Evolutionary conservation across 495 filamentous ascomycete species (phyloP).

Genomic region (Aspergillus incahuasiensis): DNA sequence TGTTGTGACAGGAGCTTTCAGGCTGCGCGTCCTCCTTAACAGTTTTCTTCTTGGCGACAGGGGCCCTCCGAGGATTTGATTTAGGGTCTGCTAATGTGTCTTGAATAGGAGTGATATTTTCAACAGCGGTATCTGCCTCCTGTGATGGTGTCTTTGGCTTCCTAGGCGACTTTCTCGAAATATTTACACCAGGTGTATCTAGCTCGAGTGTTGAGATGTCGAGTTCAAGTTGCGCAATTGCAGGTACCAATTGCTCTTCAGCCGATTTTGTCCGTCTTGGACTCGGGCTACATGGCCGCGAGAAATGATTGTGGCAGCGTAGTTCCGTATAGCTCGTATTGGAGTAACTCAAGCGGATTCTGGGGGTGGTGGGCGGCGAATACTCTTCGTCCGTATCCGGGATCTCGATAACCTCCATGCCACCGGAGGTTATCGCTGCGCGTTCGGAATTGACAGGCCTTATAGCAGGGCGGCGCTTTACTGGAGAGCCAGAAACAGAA

Average conservation of each 20-base stretch:
- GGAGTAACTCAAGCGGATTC: conserved; percentile 23
- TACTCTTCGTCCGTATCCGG: conserved; percentile 9
- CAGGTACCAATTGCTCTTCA: background rate
- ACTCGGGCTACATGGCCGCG: conserved; percentile 6
- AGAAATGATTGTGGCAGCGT: conserved; percentile 1
- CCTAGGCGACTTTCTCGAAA: background rate
- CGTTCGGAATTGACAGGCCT: conserved; percentile 10
- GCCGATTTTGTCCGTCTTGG: background rate
- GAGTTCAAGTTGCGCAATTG: conserved; percentile 19
- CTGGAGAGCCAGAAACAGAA: conserved; percentile 16
- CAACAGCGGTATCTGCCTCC: background rate
- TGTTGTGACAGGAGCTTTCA: background rate
- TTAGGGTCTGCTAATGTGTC: background rate
- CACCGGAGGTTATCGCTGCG: conserved; percentile 8
- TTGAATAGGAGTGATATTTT: background rate
- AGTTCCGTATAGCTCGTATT: conserved; percentile 12
- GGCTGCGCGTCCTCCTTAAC: background rate
- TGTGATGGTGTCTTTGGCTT: conserved; percentile 2
- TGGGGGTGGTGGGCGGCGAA: conserved; percentile 2
- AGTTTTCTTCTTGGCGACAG: background rate
- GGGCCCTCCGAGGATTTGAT: background rate
- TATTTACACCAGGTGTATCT: background rate
- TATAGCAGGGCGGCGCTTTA: conserved; percentile 25
- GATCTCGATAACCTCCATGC: conserved; percentile 13
- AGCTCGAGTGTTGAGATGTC: conserved; percentile 16